phyloP scores from a whole-genome alignment of 2,329 filamentous ascomycete species.

The Coniochaeta sp. region DNA sequence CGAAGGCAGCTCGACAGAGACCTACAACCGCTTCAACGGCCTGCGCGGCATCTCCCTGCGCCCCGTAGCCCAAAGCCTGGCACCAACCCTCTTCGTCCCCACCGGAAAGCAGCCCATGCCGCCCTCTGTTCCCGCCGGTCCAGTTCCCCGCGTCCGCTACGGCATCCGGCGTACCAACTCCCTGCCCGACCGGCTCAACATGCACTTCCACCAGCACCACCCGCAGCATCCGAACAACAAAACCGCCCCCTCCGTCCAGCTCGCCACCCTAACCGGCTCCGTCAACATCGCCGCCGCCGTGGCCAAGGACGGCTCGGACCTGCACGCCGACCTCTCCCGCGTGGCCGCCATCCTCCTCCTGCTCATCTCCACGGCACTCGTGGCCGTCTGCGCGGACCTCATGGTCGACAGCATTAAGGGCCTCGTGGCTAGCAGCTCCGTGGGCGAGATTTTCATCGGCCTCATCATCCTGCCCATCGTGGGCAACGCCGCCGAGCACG shows the following conservation, averaged over 20 bases:
- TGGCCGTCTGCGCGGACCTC: constrained; percentile 64
- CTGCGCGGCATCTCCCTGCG: constrained; percentile 55
- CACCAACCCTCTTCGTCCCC: constrained; percentile 61
- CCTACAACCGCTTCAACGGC: constrained; percentile 37
- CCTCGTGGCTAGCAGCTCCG: constrained; percentile 34
- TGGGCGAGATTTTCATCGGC: constrained; percentile 53
- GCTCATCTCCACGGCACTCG: constrained; percentile 56
- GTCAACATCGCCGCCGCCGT: constrained; percentile 8
- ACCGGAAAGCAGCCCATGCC: constrained; percentile 8
- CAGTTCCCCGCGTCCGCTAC: constrained; percentile 50
- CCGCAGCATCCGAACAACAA: neutral
- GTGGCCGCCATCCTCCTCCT: constrained; percentile 54
- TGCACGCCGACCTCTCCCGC: constrained; percentile 43
- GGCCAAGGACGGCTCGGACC: constrained; percentile 21
- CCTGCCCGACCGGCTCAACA: constrained; percentile 60
- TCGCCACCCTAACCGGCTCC: constrained; percentile 25
- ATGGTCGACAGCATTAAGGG: constrained; percentile 62
- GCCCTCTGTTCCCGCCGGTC: constrained; percentile 29
- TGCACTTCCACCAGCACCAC: constrained; percentile 35
- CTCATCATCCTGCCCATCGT: constrained; percentile 56
- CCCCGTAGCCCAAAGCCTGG: constrained; percentile 58
- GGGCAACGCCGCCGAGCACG: constrained; percentile 56
- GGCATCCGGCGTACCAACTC: constrained; percentile 70
- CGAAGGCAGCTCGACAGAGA: constrained; percentile 21
- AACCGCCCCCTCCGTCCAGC: constrained; percentile 41